phyloP scores from a whole-genome alignment of 1,284 basidiomycete genomes.

The Malassezia yamatoensis region DNA sequence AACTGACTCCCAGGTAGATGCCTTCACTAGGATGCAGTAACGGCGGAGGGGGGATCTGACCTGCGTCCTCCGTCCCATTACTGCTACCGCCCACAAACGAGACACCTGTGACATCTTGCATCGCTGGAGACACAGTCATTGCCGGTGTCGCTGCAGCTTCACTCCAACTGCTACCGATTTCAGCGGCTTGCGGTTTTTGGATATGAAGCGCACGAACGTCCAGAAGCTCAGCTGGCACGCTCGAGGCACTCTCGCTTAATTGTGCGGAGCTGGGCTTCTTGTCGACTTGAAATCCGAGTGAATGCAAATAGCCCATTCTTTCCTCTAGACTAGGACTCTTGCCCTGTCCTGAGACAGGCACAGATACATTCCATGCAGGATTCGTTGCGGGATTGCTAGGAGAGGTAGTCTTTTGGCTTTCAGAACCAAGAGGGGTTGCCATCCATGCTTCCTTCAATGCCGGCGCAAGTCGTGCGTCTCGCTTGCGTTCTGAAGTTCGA shows the following conservation, averaged over 20 bases:
- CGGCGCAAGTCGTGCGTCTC: too few species aligned
- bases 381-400: too few species aligned
- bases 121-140: background rate
- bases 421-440: too few species aligned
- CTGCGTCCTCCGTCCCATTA: background rate
- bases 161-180: conserved; percentile 7
- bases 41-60: background rate
- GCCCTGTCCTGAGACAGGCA: too few species aligned
- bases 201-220: background rate
- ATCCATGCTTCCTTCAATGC: too few species aligned
- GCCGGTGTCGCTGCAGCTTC: background rate
- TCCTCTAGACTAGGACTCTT: background rate
- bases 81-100: background rate
- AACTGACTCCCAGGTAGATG: background rate
- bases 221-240: background rate
- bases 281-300: conserved; percentile 5
- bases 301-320: conserved; percentile 1
- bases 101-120: background rate
- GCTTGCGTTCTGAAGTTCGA: too few species aligned
- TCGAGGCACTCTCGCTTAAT: background rate
- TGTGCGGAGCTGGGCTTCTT: background rate
- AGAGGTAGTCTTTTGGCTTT: too few species aligned
- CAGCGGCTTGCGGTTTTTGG: conserved; percentile 7
- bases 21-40: background rate
- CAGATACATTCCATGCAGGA: background rate